Evolutionary conservation across 176 grass and related monocot species (phyloP).

Genomic region (Raddia distichophylla): DNA sequence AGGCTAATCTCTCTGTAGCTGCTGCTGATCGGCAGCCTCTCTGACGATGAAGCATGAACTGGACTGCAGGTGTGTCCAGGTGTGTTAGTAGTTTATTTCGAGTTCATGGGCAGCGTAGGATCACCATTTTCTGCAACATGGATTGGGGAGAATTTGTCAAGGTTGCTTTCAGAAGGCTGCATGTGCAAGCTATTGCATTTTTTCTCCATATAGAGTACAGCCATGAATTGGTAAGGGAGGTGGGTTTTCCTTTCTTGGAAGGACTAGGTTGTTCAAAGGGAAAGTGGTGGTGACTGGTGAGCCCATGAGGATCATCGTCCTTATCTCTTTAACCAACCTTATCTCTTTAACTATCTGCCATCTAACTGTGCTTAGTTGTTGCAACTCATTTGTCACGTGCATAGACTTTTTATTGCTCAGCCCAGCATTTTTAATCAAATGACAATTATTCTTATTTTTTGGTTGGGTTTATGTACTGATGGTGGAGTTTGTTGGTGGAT

Average conservation of each 20-base stretch:
- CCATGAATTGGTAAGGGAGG: neutral
- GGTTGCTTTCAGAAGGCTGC: neutral
- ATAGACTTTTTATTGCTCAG: neutral
- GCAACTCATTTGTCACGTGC: neutral
- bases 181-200: neutral
- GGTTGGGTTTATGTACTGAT: too few species aligned
- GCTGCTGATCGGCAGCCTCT: neutral
- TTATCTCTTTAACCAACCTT: neutral
- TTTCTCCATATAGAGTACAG: neutral
- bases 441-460: neutral
- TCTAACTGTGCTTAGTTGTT: neutral
- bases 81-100: neutral
- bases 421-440: neutral
- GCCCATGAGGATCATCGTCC: neutral
- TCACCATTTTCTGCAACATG: neutral
- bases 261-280: neutral
- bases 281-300: neutral
- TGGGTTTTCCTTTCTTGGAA: neutral
- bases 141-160: neutral
- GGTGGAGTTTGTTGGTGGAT: too few species aligned
- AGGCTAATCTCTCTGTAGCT: neutral
- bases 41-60: neutral
- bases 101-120: slow-evolving; percentile 5
- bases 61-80: neutral
- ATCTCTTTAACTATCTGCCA: neutral